These are phyloP conservation scores for Sinapis alba DNA, from an alignment of 441 rosid species.

Conservation along the genomic window DNA sequence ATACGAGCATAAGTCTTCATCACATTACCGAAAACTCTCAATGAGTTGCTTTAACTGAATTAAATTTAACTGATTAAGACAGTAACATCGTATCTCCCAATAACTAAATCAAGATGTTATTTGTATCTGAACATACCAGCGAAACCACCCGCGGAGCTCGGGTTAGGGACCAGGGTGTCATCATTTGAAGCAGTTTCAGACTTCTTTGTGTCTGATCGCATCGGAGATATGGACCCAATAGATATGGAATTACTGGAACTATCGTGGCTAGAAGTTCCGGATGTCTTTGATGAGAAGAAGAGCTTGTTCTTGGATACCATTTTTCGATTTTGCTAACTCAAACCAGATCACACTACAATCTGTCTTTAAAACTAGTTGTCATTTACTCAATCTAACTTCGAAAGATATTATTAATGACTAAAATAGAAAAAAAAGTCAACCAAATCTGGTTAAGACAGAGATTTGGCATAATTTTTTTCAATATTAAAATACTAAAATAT, in stretches of 20 bases:
- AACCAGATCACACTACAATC: slow-evolving; percentile 26
- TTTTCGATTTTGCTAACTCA: slow-evolving; percentile 19
- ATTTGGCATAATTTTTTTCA: neutral
- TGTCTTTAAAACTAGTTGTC: slow-evolving; percentile 9
- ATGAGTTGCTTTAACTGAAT: neutral
- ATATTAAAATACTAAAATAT: neutral
- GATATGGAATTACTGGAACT: slow-evolving; percentile 90
- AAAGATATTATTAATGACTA: neutral
- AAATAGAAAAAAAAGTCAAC: neutral
- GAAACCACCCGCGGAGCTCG: slow-evolving; percentile 20
- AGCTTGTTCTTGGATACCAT: slow-evolving; percentile 96
- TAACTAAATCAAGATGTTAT: slow-evolving; percentile 13
- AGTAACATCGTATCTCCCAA: neutral
- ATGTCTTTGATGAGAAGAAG: slow-evolving; percentile 88
- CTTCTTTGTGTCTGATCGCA: slow-evolving; percentile 88
- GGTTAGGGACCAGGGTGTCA: slow-evolving; percentile 40
- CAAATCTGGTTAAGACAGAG: neutral
- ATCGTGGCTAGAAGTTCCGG: slow-evolving; percentile 81
- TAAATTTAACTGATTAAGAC: neutral
- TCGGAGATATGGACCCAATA: slow-evolving; percentile 79
- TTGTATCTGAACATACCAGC: slow-evolving; percentile 53
- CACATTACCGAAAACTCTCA: slow-evolving; percentile 15
- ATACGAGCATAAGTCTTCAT: slow-evolving; percentile 2
- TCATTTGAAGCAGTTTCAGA: slow-evolving; percentile 66
- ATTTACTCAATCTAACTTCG: slow-evolving; percentile 14